A percentile compares a stretch with the other conserved stretches of the same genome.
Evolutionary conservation across 257 asterid species (phyloP).

Genomic region (Solanum sitiens): DNA sequence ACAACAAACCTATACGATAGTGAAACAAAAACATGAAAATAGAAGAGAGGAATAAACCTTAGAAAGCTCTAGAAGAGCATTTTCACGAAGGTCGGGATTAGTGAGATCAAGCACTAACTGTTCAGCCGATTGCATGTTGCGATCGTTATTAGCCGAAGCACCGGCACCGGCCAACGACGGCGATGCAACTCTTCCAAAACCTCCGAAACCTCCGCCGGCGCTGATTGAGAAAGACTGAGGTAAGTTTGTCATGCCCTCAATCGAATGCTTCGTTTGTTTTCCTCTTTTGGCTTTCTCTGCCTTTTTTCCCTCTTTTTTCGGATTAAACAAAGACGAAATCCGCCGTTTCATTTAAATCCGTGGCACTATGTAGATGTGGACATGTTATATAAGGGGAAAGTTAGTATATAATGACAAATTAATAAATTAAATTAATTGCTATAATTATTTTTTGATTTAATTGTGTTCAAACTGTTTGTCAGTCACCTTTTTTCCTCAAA

Average conservation of each 20-base stretch:
- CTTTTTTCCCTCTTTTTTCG: not conserved
- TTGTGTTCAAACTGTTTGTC: too few species aligned
- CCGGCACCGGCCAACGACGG: constrained; percentile 10
- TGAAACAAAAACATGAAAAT: not conserved
- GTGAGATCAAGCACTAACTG: constrained; percentile 17
- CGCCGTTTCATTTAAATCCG: not conserved
- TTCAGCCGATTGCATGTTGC: constrained; percentile 61
- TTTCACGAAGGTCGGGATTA: constrained; percentile 4
- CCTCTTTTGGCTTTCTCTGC: not conserved
- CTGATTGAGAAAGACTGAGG: constrained; percentile 27
- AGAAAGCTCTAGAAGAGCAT: constrained; percentile 16
- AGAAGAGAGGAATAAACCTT: not conserved
- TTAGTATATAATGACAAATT: too few species aligned
- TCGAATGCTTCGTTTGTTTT: not conserved
- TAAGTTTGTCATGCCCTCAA: constrained; percentile 21
- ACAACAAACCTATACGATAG: not conserved
- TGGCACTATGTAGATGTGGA: not conserved
- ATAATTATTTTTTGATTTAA: too few species aligned
- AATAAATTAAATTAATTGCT: too few species aligned
- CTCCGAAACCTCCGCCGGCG: constrained; percentile 23
- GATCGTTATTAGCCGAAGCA: constrained; percentile 30
- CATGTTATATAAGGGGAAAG: too few species aligned
- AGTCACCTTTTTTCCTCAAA: too few species aligned
- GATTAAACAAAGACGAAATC: not conserved
- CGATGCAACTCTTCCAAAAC: not conserved